These are phyloP conservation scores for Tulasnella sp. DNA, from an alignment of 768 basidiomycete species.

Conservation along the genomic window DNA sequence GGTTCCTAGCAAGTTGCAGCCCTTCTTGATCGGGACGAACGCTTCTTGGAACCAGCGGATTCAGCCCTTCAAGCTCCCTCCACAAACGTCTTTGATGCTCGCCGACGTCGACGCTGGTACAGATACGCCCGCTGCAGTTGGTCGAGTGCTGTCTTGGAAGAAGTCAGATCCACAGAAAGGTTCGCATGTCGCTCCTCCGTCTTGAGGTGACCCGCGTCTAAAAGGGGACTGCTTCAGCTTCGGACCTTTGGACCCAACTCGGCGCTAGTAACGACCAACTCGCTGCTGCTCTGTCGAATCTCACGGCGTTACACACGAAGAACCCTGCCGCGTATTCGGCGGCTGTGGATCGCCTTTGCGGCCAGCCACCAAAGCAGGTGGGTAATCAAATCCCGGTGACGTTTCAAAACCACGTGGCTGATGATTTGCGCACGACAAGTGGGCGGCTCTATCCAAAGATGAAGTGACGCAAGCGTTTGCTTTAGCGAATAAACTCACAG, in stretches of 20 bases:
- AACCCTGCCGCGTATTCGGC: conserved; percentile 15
- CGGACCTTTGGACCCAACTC: conserved; percentile 26
- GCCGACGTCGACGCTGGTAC: conserved; percentile 96
- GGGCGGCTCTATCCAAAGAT: conserved; percentile 7
- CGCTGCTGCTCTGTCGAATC: conserved; percentile 12
- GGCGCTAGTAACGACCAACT: conserved; percentile 24
- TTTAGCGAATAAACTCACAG: conserved; percentile 46
- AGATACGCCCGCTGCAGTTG: conserved; percentile 89
- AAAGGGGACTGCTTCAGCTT: conserved; percentile 12
- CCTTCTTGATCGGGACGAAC: conserved; percentile 55
- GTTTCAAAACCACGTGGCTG: not conserved
- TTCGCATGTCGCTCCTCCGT: conserved; percentile 25
- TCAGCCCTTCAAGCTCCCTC: conserved; percentile 72
- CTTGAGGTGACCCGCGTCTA: not conserved
- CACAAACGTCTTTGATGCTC: conserved; percentile 71
- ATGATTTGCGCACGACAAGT: not conserved
- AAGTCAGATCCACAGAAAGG: conserved; percentile 54
- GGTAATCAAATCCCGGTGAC: not conserved
- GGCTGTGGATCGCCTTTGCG: conserved; percentile 13
- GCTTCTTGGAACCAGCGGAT: conserved; percentile 65
- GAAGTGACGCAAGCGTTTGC: conserved; percentile 13
- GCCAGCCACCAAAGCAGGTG: conserved; percentile 9
- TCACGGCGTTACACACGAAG: conserved; percentile 10
- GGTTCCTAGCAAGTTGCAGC: conserved; percentile 36
- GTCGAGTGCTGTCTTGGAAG: conserved; percentile 86